phyloP scores from a whole-genome alignment of 495 filamentous ascomycete species.

The Tetracladium marchalianum region DNA sequence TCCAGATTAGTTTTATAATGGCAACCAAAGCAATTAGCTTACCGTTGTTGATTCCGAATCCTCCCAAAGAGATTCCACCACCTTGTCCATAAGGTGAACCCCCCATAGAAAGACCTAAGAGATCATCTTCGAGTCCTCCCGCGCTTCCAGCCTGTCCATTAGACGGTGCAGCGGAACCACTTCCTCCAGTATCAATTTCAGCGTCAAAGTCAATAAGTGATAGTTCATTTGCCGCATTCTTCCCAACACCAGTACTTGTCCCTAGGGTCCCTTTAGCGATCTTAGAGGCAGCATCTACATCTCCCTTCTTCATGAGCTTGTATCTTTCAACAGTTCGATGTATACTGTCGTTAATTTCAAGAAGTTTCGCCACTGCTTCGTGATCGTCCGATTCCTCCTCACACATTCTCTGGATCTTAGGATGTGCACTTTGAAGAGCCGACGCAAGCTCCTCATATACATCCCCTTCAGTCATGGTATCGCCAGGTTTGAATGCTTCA shows the following conservation, averaged over 20 bases:
- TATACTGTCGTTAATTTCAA: slow-evolving; percentile 98
- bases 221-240: slow-evolving; percentile 72
- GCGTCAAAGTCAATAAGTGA: slow-evolving; percentile 87
- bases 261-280: slow-evolving; percentile 78
- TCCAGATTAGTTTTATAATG: slow-evolving; percentile 5
- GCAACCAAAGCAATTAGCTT: slow-evolving; percentile 11
- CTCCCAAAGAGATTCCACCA: slow-evolving; percentile 82
- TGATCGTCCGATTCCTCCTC: slow-evolving; percentile 96
- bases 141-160: slow-evolving; percentile 14
- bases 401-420: slow-evolving; percentile 98
- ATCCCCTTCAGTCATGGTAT: slow-evolving; percentile 78
- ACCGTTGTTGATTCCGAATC: slow-evolving; percentile 63
- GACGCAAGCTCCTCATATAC: slow-evolving; percentile 95
- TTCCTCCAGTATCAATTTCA: slow-evolving; percentile 51
- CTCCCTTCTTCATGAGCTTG: slow-evolving; percentile 86
- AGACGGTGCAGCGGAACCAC: slow-evolving; percentile 25
- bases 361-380: slow-evolving; percentile 87
- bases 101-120: slow-evolving; percentile 41
- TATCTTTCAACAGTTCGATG: slow-evolving; percentile 93
- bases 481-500: slow-evolving; percentile 71
- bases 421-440: slow-evolving; percentile 85
- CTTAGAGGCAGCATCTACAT: slow-evolving; percentile 75
- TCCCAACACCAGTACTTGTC: slow-evolving; percentile 57
- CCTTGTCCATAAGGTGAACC: slow-evolving; percentile 51
- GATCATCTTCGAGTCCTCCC: slow-evolving; percentile 39